These are phyloP conservation scores for Suillus sp. DNA, from an alignment of 768 basidiomycete genomes.

Conservation along the genomic window DNA sequence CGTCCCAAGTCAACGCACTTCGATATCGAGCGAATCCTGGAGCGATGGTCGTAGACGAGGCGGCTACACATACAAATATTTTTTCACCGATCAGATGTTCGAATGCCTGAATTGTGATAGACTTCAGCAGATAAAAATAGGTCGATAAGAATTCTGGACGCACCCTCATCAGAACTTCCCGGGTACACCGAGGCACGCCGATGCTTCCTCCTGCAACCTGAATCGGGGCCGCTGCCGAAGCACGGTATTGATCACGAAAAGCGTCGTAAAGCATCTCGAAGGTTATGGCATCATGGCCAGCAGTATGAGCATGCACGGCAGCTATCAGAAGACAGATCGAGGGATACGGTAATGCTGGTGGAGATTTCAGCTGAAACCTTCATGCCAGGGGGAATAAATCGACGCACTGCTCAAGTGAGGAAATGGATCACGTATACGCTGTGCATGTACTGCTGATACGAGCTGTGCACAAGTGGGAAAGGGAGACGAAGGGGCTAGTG, in stretches of 20 bases:
- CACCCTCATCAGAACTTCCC: conserved; percentile 67
- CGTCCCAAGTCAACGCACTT: conserved; percentile 61
- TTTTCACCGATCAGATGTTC: conserved; percentile 60
- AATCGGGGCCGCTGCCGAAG: conserved; percentile 73
- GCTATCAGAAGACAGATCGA: conserved; percentile 83
- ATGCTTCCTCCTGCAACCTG: conserved; percentile 74
- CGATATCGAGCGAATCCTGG: conserved; percentile 79
- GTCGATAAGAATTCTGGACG: conserved; percentile 29
- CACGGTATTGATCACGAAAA: conserved; percentile 74
- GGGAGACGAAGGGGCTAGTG: conserved; percentile 53
- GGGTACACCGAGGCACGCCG: conserved; percentile 69
- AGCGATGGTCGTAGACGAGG: conserved; percentile 50
- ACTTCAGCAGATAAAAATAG: background rate
- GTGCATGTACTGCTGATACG: conserved; percentile 44
- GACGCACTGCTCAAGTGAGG: conserved; percentile 55
- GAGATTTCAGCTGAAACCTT: background rate
- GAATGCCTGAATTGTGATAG: conserved; percentile 59
- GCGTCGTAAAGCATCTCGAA: conserved; percentile 89
- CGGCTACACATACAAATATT: conserved; percentile 56
- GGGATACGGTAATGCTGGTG: conserved; percentile 73
- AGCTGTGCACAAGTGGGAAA: conserved; percentile 52
- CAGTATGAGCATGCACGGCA: conserved; percentile 72
- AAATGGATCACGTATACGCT: conserved; percentile 60
- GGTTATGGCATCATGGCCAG: conserved; percentile 79
- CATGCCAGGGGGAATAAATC: background rate